Evolutionary conservation across 2,329 filamentous ascomycete genomes (phyloP), one percentile per base, ranked within the genome.

Genomic region (Scedosporium aurantiacum): DNA sequence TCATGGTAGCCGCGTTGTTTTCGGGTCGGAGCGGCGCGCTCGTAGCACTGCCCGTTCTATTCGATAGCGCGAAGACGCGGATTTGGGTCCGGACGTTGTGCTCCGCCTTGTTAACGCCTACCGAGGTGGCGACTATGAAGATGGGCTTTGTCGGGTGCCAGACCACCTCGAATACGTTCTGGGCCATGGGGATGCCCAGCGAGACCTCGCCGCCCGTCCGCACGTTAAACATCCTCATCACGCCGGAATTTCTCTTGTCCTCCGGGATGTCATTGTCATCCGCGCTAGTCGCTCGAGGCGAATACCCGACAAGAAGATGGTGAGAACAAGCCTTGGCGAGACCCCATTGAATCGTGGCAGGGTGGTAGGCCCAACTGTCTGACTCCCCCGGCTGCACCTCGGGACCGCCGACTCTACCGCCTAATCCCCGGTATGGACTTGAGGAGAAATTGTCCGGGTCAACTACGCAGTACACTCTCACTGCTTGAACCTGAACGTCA

Each of bases 341-440:
- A 0, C 83, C 84, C 84, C 84, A 87, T 67, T 83, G 82, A 68
- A 87, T 80, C 0, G 84, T 84, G 0, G 84, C 81, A 0, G 84
- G 84, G 62, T 76, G 84, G 66, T 86, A 87, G 0, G 81, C 80
- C 84, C 84, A 87, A 60, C 78, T 80, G 7, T 79, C 76, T 3
- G 23, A 23, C 10, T 58, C 52, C 16, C 25, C 40, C 10, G 52
- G 25, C 3, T 32, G 23, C 10, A 50, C 65, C 67, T 62, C 68
- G 57, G 2, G 63, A 62, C 41, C 41, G 55, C 45, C 56, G 27
- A 61, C 41, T 23, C 50, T 54, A 50, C 62, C 60, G 12, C 61
- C 63, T 27, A 78, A 72, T 0, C 72, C 68, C 2, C 67, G 63
- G 54, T 74, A 79, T 0, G 66, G 58, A 64, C 75, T 78, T 1